phyloP scores from a whole-genome alignment of 805 yeast genomes.

The Ogataea nakhonphanomensis region DNA sequence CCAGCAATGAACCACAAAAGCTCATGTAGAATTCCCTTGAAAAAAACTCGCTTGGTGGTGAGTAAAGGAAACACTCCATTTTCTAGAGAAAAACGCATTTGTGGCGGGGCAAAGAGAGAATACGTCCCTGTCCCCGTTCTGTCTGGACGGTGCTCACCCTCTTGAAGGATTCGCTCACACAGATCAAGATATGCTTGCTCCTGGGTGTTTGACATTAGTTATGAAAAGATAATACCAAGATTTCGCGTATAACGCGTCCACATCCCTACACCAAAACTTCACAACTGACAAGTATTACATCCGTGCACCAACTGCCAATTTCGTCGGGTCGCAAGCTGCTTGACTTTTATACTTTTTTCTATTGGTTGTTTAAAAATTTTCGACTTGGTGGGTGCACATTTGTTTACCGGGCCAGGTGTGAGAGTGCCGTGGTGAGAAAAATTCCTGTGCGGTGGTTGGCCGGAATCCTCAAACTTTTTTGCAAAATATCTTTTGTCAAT shows the following conservation, averaged over 20 bases:
- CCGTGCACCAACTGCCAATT: slow-evolving; percentile 10
- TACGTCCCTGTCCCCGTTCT: slow-evolving; percentile 97
- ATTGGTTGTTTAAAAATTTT: slow-evolving; percentile 19
- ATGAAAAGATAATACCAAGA: neutral
- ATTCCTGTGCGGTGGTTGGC: slow-evolving; percentile 14
- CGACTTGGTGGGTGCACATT: slow-evolving; percentile 10
- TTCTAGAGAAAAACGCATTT: slow-evolving; percentile 73
- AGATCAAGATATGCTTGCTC: slow-evolving; percentile 87
- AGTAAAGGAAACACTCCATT: slow-evolving; percentile 78
- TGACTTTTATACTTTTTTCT: slow-evolving; percentile 22
- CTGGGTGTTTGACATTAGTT: slow-evolving; percentile 39
- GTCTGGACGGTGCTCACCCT: slow-evolving; percentile 91
- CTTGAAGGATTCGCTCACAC: slow-evolving; percentile 67
- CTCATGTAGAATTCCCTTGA: slow-evolving; percentile 85
- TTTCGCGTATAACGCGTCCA: slow-evolving; percentile 5
- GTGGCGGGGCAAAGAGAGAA: slow-evolving; percentile 94
- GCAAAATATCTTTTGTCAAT: slow-evolving; percentile 12
- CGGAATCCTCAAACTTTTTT: slow-evolving; percentile 11
- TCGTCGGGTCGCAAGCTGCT: slow-evolving; percentile 7
- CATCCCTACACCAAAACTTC: slow-evolving; percentile 2
- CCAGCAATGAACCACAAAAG: slow-evolving; percentile 91
- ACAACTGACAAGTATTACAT: neutral
- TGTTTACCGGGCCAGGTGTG: slow-evolving; percentile 12
- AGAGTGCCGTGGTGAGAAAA: slow-evolving; percentile 11
- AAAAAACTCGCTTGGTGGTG: slow-evolving; percentile 90